Conservation (phyloP, 305 asterid genomes). For the Solanum aculeatissimum region DNA sequence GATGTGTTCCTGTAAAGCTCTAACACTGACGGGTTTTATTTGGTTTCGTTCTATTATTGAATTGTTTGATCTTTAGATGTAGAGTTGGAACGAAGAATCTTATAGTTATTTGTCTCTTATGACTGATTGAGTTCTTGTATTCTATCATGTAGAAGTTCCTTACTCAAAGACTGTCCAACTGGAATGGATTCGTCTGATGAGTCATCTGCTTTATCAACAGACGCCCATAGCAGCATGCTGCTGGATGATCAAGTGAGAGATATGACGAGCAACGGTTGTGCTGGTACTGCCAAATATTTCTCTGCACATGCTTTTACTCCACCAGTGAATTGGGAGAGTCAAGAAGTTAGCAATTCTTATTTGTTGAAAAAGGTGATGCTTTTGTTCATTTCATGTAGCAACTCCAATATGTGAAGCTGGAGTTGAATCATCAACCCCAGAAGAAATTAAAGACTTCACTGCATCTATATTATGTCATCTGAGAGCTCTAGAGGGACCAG, state of each 20-base stretch:
- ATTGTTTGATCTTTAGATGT: not conserved
- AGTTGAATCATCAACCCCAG: slow-evolving; percentile 2
- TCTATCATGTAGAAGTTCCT: slow-evolving; percentile 21
- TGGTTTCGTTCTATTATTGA: not conserved
- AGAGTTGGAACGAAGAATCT: not conserved
- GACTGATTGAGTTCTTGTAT: not conserved
- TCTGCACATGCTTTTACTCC: not conserved
- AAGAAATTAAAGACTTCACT: not conserved
- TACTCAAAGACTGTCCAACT: slow-evolving; percentile 16
- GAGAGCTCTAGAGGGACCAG: not conserved
- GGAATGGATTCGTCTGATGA: slow-evolving; percentile 6
- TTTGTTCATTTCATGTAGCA: not conserved
- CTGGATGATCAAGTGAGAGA: slow-evolving; percentile 8
- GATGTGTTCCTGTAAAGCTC: not conserved
- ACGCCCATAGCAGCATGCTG: slow-evolving; percentile 6
- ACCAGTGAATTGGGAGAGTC: not conserved
- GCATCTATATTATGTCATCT: not conserved
- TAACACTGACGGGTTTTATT: not conserved
- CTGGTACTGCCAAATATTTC: not conserved
- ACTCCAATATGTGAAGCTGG: slow-evolving; percentile 1
- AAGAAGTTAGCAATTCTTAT: not conserved
- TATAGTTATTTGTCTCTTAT: not conserved
- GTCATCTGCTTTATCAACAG: slow-evolving; percentile 7
- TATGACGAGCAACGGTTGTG: slow-evolving; percentile 8
- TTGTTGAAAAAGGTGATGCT: slow-evolving; percentile 18